These are phyloP conservation scores for Lipomyces kockii DNA, from an alignment of 805 yeast species.

Conservation along the genomic window DNA sequence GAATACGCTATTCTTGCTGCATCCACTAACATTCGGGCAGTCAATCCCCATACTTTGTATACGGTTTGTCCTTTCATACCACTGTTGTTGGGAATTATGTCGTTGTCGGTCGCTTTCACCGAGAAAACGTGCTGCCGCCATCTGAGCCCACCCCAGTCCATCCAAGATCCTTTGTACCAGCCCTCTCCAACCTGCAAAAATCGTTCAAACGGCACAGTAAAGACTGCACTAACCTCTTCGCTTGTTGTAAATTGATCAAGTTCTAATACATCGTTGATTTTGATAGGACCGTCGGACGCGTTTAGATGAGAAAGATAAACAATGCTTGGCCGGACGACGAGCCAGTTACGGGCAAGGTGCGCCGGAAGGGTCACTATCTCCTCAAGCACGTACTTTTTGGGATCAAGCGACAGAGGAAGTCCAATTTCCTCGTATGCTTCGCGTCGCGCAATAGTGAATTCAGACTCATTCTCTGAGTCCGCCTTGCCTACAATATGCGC, in stretches of 20 bases:
- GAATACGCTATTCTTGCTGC: conserved; percentile 46
- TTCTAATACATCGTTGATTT: conserved; percentile 23
- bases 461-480: conserved; percentile 64
- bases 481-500: conserved; percentile 77
- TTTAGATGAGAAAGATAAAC: conserved; percentile 37
- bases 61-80: conserved; percentile 14
- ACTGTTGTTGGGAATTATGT: conserved; percentile 11
- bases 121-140: conserved; percentile 46
- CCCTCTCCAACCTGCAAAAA: conserved; percentile 29
- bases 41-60: conserved; percentile 50
- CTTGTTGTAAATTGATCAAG: conserved; percentile 11
- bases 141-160: conserved; percentile 46
- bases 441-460: conserved; percentile 75
- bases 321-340: conserved; percentile 79
- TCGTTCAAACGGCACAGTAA: conserved; percentile 33
- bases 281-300: conserved; percentile 12
- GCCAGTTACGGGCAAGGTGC: conserved; percentile 77
- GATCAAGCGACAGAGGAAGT: conserved; percentile 47
- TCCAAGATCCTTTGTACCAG: conserved; percentile 39
- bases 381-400: conserved; percentile 60
- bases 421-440: conserved; percentile 92
- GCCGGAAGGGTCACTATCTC: conserved; percentile 70
- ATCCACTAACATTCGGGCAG: conserved; percentile 50
- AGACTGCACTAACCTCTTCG: conserved; percentile 45
- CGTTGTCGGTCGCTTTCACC: conserved; percentile 20